Percentiles rank a stretch among this genome's conserved stretches.
Evolutionary conservation across 2,329 filamentous ascomycete genomes (phyloP).

Genomic region (Arthrinium puccinioides): DNA sequence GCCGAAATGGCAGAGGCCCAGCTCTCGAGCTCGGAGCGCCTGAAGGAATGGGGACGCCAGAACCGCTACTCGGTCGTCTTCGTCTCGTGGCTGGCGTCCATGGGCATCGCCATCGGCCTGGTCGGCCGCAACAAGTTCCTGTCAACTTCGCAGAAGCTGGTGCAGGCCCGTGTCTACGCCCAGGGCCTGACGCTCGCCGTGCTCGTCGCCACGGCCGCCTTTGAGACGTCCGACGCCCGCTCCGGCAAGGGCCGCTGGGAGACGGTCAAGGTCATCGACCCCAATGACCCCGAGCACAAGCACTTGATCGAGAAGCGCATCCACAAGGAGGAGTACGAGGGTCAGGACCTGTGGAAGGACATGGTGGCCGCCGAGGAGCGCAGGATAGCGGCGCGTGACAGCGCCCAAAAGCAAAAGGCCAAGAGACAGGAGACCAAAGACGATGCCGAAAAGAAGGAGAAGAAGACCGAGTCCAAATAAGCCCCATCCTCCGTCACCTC

Average conservation of each 20-base stretch:
- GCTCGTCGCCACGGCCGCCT: constrained; percentile 71
- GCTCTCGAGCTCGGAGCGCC: constrained; percentile 49
- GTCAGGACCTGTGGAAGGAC: constrained; percentile 91
- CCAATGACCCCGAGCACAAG: constrained; percentile 76
- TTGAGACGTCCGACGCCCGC: constrained; percentile 73
- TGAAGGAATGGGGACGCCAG: constrained; percentile 66
- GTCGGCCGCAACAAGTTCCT: constrained; percentile 75
- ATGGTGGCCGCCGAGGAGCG: constrained; percentile 79
- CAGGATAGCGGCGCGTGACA: constrained; percentile 34
- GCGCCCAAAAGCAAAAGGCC: neutral
- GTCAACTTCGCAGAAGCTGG: constrained; percentile 73
- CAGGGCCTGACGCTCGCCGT: constrained; percentile 84
- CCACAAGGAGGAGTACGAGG: constrained; percentile 79
- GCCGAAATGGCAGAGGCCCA: constrained; percentile 47
- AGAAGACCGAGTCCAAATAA: neutral
- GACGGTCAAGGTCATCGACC: constrained; percentile 74
- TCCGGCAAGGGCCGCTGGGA: constrained; percentile 74
- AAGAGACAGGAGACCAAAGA: neutral
- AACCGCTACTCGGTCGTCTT: constrained; percentile 87
- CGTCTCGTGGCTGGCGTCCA: constrained; percentile 71
- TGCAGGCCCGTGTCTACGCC: constrained; percentile 91
- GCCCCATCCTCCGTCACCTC: neutral
- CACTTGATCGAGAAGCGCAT: constrained; percentile 78
- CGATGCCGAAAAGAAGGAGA: too few relatives aligned
- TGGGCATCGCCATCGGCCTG: constrained; percentile 65